Evolutionary conservation across 2,329 filamentous ascomycete genomes (phyloP), one percentile per base, ranked within the genome.

Genomic region (Penicillium polonicum): DNA sequence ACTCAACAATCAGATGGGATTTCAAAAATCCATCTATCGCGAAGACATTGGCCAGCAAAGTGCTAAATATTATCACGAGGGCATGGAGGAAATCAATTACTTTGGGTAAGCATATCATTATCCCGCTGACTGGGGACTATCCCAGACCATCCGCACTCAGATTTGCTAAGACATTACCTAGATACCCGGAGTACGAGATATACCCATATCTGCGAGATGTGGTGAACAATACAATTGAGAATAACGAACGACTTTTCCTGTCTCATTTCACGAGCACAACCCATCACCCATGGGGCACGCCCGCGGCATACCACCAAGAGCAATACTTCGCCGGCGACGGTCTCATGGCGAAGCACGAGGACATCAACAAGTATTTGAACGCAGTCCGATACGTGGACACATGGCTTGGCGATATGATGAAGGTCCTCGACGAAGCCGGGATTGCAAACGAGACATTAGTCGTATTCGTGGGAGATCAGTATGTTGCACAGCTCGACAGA

Each of bases 401-500:
- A 8, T 79, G 76, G 76, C 66, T 77, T 10, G 72, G 69, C 15
- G 68, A 75, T 48, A 64, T 78, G 21, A 69, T 79, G 60, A 63
- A 72, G 48, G 58, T 78, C n/a, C 63, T 79, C 7, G 75, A 80
- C 38, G 74, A 79, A 29, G 61, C 70, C 10, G 76, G 74, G 19
- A 74, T 79, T n/a, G 72, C 76, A 5, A 73, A 79, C 53, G 74
- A 79, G 64, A 80, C 78, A 10, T 65, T 80, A 7, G 71, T 80
- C 2, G 73, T 80, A 2, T 65, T 79, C 27, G 70, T 78, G 4
- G 78, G 78, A 41, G 78, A 80, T 61, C 76, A 74, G 62, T 65
- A 62, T 55, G 60, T 60, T 45, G n/a, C 44, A 27, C 33, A 42
- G 33, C 23, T 19, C 9, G 5, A 2, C 9, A 27, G 9, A 21